A percentile compares a stretch with the other conserved stretches of the same genome.
Conservation (phyloP, 805 yeast genomes). For the Nakazawaea ambrosiae region DNA sequence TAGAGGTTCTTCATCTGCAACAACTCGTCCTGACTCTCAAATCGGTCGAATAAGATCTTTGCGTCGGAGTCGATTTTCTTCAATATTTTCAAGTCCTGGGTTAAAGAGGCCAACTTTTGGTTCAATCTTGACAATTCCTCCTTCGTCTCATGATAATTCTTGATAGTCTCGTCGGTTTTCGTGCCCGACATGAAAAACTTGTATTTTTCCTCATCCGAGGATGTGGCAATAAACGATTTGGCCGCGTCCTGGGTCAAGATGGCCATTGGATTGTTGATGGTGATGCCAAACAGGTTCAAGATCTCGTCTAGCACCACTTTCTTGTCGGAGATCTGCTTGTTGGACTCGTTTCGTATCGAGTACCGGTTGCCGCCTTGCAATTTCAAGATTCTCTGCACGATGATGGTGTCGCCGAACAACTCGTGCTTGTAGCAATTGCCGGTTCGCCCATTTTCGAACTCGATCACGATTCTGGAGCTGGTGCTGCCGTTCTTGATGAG, state of each 20-base stretch:
- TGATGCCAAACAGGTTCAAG: conserved; percentile 62
- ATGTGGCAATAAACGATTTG: conserved; percentile 74
- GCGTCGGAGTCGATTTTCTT: conserved; percentile 36
- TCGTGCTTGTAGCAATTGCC: conserved; percentile 56
- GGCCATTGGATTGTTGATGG: conserved; percentile 86
- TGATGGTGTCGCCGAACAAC: conserved; percentile 60
- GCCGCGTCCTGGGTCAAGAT: conserved; percentile 93
- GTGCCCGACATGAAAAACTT: conserved; percentile 77
- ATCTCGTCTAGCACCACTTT: conserved; percentile 63
- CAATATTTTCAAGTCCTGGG: conserved; percentile 30
- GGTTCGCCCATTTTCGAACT: conserved; percentile 58
- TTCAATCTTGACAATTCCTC: conserved; percentile 28
- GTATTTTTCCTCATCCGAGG: conserved; percentile 68
- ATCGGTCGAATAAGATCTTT: conserved; percentile 28
- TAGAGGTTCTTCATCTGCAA: conserved; percentile 29
- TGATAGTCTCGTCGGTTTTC: conserved; percentile 56
- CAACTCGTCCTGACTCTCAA: conserved; percentile 33
- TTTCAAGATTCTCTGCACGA: conserved; percentile 60
- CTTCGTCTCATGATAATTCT: conserved; percentile 39
- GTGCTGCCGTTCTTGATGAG: conserved; percentile 72
- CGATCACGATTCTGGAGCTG: conserved; percentile 61
- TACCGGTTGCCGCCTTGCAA: conserved; percentile 48
- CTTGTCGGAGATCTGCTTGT: conserved; percentile 50
- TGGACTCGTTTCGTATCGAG: conserved; percentile 43
- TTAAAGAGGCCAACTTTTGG: conserved; percentile 30